A percentile compares a stretch with the other conserved stretches of the same genome.
Conservation (phyloP, 2,329 filamentous ascomycete genomes). For the Chaetomium sp. region DNA sequence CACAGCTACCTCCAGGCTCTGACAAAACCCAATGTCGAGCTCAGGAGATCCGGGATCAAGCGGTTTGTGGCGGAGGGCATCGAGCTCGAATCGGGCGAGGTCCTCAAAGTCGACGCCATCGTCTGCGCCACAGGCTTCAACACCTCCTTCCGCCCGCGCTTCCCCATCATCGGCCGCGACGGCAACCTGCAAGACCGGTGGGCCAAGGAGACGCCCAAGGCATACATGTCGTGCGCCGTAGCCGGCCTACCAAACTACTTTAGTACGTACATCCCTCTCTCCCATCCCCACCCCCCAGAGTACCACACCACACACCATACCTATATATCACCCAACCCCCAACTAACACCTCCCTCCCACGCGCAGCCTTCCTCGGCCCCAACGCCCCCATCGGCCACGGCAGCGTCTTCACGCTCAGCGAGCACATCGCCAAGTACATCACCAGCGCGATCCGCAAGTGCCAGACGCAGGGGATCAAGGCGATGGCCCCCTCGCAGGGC, state of each 20-base stretch:
- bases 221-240: slow-evolving; percentile 58
- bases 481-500: slow-evolving; percentile 48
- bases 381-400: slow-evolving; percentile 55
- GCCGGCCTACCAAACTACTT: slow-evolving; percentile 59
- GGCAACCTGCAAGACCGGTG: slow-evolving; percentile 56
- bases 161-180: slow-evolving; percentile 52
- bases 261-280: slow-evolving; percentile 42
- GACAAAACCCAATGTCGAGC: slow-evolving; percentile 50
- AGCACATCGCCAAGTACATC: slow-evolving; percentile 57
- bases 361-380: slow-evolving; percentile 53
- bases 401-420: slow-evolving; percentile 53
- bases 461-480: slow-evolving; percentile 53
- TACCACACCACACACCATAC: neutral
- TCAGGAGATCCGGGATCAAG: slow-evolving; percentile 50
- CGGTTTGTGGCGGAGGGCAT: slow-evolving; percentile 52
- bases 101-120: slow-evolving; percentile 57
- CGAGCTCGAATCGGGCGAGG: slow-evolving; percentile 49
- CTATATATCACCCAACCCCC: neutral
- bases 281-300: neutral
- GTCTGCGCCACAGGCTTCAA: slow-evolving; percentile 62
- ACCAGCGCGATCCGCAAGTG: slow-evolving; percentile 51
- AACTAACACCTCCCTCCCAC: slow-evolving; percentile 15
- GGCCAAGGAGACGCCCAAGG: slow-evolving; percentile 47
- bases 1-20: slow-evolving; percentile 53
- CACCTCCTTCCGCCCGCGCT: slow-evolving; percentile 54